Base-by-base conservation (phyloP, 305 asterid species). In the Fraxinus velutina region DNA sequence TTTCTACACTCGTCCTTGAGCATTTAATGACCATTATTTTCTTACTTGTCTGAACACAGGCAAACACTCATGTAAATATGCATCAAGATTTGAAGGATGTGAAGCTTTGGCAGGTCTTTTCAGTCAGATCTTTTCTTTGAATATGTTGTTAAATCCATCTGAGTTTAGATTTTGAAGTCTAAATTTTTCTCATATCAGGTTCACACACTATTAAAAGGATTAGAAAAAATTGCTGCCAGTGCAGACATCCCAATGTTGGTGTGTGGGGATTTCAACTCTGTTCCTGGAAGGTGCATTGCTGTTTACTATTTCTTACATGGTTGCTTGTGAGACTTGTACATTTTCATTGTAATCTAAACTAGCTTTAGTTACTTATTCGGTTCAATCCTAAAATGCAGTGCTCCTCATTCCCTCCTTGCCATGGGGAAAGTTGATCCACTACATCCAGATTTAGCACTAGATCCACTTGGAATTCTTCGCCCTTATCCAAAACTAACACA, bases 241-340 rank as follows among this genome's bases (percentile, higher is more conserved):
- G 98, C 98, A 30, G 97, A 94, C 84, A 93, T 96, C 39, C 98
- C 98, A 24, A 96, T 96, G 99, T 80, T 96, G 88, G 97, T 96
- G 73, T 96, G 98, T 83, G 99, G 99, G 57, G 99, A 96, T 90
- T 94, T 96, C 90, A 92, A 89, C 84, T 92, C 98, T 68, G 85
- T 87, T 47, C 98, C 99, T 68, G 97, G 95, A 93, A 96, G 98
- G 99, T 96, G 79, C 80, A 83, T 79, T 85, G 76, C 57, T 32
- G 36, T 52, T 52, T 19, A 52, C 64, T 3, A n/a, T 76, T 47
- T 73, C 33, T 62, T 79, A 33, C 79, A n/a, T 79, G 36, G 30
- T 62, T 72, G 9, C 76, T 75, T 33, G 44, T 19, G 13, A 73
- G 60, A 66, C 34, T 66, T 0, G 7, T 27, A 9, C 30, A 24